phyloP scores from a whole-genome alignment of 306 rosid genomes.

The Prunus campanulata region DNA sequence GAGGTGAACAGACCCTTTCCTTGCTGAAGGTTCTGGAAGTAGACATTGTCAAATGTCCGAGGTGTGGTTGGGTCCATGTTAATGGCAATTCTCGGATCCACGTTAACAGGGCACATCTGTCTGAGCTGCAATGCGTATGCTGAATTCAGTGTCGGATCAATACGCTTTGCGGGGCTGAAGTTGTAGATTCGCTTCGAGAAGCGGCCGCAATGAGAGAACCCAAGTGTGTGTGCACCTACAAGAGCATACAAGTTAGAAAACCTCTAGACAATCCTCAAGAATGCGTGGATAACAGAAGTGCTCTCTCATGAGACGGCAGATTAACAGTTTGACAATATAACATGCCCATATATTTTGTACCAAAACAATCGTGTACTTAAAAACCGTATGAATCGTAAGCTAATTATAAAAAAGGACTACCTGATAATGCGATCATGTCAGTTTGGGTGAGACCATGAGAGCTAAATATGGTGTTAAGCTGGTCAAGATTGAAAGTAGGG shows the following conservation, averaged over 20 bases:
- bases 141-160: constrained; percentile 31
- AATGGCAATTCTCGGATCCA: constrained; percentile 43
- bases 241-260: not conserved
- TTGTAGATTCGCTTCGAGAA: constrained; percentile 38
- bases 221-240: constrained; percentile 36
- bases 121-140: constrained; percentile 33
- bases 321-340: not conserved
- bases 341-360: too few species aligned
- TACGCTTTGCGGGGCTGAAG: constrained; percentile 12
- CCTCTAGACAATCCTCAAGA: not conserved
- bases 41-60: constrained; percentile 29
- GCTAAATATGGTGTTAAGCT: constrained; percentile 29
- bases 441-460: constrained; percentile 30
- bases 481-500: constrained; percentile 28
- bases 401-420: constrained; percentile 8
- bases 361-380: not conserved
- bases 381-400: not conserved
- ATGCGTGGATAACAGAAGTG: not conserved
- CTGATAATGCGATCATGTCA: constrained; percentile 46
- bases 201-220: constrained; percentile 32
- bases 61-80: constrained; percentile 45
- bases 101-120: constrained; percentile 35
- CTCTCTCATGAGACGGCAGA: not conserved
- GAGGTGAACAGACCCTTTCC: constrained; percentile 41
- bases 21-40: constrained; percentile 36